Conservation (phyloP, 208 protist genomes). For the Acanthamoeba triangularis region DNA sequence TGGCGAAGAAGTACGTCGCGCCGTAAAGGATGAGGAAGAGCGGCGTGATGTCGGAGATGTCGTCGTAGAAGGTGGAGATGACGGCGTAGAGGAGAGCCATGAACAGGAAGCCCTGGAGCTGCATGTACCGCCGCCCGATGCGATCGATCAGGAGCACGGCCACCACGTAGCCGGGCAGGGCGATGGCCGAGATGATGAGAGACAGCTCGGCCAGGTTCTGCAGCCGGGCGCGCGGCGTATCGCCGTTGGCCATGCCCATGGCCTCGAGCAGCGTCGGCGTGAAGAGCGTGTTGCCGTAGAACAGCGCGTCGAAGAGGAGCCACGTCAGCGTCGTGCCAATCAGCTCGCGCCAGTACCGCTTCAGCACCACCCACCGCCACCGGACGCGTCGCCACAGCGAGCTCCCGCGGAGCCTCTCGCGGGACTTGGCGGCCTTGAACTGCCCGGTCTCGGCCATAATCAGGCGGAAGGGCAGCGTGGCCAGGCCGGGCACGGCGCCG, state of each 20-base stretch:
- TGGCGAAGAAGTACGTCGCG: constrained; percentile 87
- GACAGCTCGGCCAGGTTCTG: constrained; percentile 76
- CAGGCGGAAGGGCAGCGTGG: constrained; percentile 75
- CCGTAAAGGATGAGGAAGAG: constrained; percentile 80
- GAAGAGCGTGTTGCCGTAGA: constrained; percentile 87
- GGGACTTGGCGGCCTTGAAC: constrained; percentile 12
- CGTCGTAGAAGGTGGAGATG: constrained; percentile 74
- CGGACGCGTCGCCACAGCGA: not conserved
- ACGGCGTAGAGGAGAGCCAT: constrained; percentile 79
- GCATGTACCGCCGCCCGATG: constrained; percentile 68
- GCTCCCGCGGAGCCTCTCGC: not conserved
- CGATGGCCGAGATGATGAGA: constrained; percentile 66
- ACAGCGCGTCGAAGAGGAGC: constrained; percentile 87
- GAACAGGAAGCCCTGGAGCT: constrained; percentile 74
- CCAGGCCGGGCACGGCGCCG: constrained; percentile 66
- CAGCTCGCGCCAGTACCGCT: constrained; percentile 67
- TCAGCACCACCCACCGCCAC: not conserved
- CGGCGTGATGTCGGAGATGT: constrained; percentile 37
- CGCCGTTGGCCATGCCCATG: constrained; percentile 36
- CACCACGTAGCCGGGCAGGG: constrained; percentile 67
- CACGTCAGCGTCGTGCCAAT: constrained; percentile 82
- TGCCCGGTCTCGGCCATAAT: constrained; percentile 74
- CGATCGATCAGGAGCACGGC: constrained; percentile 77
- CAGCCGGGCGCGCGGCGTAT: constrained; percentile 40
- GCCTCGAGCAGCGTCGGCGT: constrained; percentile 69